phyloP scores from a whole-genome alignment of 768 basidiomycete species.

The Suillus sp. region DNA sequence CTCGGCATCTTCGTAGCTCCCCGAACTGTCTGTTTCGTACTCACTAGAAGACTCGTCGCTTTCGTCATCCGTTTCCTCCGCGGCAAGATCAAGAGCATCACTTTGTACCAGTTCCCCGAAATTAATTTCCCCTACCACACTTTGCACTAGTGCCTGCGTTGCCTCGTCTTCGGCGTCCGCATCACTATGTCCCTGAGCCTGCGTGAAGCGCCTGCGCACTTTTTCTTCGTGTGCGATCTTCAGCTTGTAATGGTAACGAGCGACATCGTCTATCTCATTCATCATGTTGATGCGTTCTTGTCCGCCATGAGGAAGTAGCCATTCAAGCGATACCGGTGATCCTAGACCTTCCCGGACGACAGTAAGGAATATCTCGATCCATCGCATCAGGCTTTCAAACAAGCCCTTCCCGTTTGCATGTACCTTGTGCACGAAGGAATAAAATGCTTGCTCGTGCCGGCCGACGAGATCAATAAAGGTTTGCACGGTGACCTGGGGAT shows the following conservation, averaged over 20 bases:
- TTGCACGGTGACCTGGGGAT: slow-evolving; percentile 86
- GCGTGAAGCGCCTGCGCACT: slow-evolving; percentile 81
- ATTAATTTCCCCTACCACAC: slow-evolving; percentile 78
- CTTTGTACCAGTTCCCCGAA: slow-evolving; percentile 79
- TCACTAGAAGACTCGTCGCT: slow-evolving; percentile 43
- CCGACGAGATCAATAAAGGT: slow-evolving; percentile 91
- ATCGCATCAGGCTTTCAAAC: slow-evolving; percentile 92
- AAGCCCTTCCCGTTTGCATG: slow-evolving; percentile 95
- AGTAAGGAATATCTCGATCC: slow-evolving; percentile 95
- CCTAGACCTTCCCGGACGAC: slow-evolving; percentile 89
- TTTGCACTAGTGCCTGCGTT: slow-evolving; percentile 76
- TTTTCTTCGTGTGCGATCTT: slow-evolving; percentile 94
- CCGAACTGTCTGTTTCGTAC: slow-evolving; percentile 29
- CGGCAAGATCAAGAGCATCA: slow-evolving; percentile 80
- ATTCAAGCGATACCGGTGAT: slow-evolving; percentile 70
- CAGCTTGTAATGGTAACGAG: slow-evolving; percentile 90
- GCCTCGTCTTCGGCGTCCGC: slow-evolving; percentile 82
- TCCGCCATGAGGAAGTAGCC: slow-evolving; percentile 82
- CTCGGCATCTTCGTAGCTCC: slow-evolving; percentile 13
- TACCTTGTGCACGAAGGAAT: slow-evolving; percentile 97
- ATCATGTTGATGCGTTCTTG: slow-evolving; percentile 76
- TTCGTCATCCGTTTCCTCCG: slow-evolving; percentile 61
- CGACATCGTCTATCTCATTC: slow-evolving; percentile 85
- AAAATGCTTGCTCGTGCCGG: slow-evolving; percentile 94
- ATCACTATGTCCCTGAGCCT: slow-evolving; percentile 50